Percentiles rank a stretch among this genome's conserved stretches.
These are phyloP conservation scores for Samsoniella hepiali DNA, from an alignment of 2,329 filamentous ascomycete genomes.

Conservation along the genomic window DNA sequence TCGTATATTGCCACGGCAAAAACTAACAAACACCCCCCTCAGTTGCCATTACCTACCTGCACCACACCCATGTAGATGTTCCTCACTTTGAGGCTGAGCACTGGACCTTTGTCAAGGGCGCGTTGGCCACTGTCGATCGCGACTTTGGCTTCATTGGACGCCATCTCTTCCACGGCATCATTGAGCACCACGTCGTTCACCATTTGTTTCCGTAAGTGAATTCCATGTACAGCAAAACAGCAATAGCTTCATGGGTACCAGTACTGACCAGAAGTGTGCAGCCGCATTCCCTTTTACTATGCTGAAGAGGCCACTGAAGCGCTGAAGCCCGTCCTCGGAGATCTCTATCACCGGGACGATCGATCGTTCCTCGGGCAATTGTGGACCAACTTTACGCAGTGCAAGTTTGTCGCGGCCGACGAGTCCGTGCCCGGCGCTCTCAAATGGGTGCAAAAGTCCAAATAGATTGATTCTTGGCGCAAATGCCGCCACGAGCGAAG, in stretches of 20 bases:
- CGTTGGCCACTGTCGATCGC: slow-evolving; percentile 61
- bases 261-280: slow-evolving; percentile 20
- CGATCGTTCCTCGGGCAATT: slow-evolving; percentile 44
- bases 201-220: slow-evolving; percentile 53
- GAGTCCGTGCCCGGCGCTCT: slow-evolving; percentile 20
- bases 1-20: not conserved
- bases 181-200: slow-evolving; percentile 62
- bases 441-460: slow-evolving; percentile 20
- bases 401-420: slow-evolving; percentile 46
- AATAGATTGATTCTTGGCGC: not conserved
- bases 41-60: slow-evolving; percentile 73
- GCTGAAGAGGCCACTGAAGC: slow-evolving; percentile 57
- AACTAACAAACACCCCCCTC: slow-evolving; percentile 22
- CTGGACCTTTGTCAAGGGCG: slow-evolving; percentile 62
- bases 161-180: slow-evolving; percentile 65
- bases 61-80: slow-evolving; percentile 50
- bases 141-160: slow-evolving; percentile 62
- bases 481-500: not conserved
- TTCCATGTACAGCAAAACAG: slow-evolving; percentile 5
- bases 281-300: slow-evolving; percentile 57
- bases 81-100: slow-evolving; percentile 56
- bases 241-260: not conserved
- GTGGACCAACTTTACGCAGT: slow-evolving; percentile 44
- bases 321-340: slow-evolving; percentile 54
- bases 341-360: slow-evolving; percentile 48